Conservation (phyloP, 2,329 filamentous ascomycete genomes). For the Plenodomus biglobosus region DNA sequence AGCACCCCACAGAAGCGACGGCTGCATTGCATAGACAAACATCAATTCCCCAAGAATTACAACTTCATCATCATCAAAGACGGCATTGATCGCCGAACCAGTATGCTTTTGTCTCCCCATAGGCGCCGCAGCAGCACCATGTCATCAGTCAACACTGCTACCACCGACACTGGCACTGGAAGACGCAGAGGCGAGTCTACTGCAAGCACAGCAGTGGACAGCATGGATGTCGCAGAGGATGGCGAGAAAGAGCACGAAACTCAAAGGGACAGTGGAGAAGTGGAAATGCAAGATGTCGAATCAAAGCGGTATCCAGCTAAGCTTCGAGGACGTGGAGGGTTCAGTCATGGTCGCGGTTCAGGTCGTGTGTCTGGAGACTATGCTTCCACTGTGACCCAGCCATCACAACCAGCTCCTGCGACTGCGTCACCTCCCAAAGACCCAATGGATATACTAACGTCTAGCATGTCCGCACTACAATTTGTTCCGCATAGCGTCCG, state of each 20-base stretch:
- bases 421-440: slow-evolving; percentile 41
- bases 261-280: not conserved
- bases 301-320: slow-evolving; percentile 21
- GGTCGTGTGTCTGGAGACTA: slow-evolving; percentile 15
- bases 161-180: slow-evolving; percentile 3
- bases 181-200: slow-evolving; percentile 24
- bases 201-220: slow-evolving; percentile 19
- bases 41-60: slow-evolving; percentile 72
- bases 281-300: slow-evolving; percentile 13
- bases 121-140: slow-evolving; percentile 36
- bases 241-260: slow-evolving; percentile 8
- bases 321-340: slow-evolving; percentile 36
- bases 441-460: slow-evolving; percentile 64
- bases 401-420: slow-evolving; percentile 4
- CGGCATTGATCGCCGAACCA: slow-evolving; percentile 83
- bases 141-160: slow-evolving; percentile 13
- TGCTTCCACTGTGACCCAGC: not conserved
- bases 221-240: slow-evolving; percentile 28
- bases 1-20: slow-evolving; percentile 79
- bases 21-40: slow-evolving; percentile 90
- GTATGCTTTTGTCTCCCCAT: slow-evolving; percentile 63
- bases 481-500: slow-evolving; percentile 61
- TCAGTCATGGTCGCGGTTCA: slow-evolving; percentile 23
- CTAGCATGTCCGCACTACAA: slow-evolving; percentile 69
- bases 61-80: slow-evolving; percentile 70